These are phyloP conservation scores for Porodaedalea pini DNA, from an alignment of 1,284 basidiomycete species.

Conservation along the genomic window DNA sequence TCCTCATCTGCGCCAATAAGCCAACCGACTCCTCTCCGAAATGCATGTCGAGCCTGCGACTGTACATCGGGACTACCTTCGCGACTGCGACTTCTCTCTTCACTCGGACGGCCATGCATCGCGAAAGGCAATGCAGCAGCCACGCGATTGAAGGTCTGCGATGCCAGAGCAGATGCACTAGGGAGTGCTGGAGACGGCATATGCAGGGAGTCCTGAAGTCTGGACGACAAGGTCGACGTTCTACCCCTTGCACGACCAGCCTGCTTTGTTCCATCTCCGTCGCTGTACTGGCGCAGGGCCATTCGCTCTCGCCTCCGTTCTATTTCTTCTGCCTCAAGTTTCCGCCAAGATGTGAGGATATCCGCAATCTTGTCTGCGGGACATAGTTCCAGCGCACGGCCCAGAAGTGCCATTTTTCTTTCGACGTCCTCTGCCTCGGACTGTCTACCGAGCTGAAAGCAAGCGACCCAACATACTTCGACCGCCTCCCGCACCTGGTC, in stretches of 20 bases:
- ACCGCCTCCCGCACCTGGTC: slow-evolving; percentile 55
- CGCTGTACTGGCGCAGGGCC: slow-evolving; percentile 30
- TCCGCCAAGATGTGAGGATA: slow-evolving; percentile 71
- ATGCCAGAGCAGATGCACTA: slow-evolving; percentile 66
- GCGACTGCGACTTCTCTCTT: slow-evolving; percentile 38
- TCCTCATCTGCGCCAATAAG: slow-evolving; percentile 75
- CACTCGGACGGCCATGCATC: slow-evolving; percentile 45
- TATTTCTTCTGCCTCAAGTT: slow-evolving; percentile 61
- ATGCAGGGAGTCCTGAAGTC: slow-evolving; percentile 54
- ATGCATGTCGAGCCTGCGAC: slow-evolving; percentile 63
- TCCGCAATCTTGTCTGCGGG: slow-evolving; percentile 74
- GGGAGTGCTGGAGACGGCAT: slow-evolving; percentile 62
- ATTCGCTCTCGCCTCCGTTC: slow-evolving; percentile 42
- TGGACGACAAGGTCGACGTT: slow-evolving; percentile 49
- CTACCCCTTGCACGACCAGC: neutral
- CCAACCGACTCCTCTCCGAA: slow-evolving; percentile 85
- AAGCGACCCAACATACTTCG: slow-evolving; percentile 83
- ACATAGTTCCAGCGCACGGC: slow-evolving; percentile 82
- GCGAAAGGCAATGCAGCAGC: slow-evolving; percentile 75
- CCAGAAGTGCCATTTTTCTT: slow-evolving; percentile 71
- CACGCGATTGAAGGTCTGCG: slow-evolving; percentile 68
- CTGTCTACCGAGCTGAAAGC: slow-evolving; percentile 81
- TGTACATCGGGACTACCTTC: slow-evolving; percentile 58
- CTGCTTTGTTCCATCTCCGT: slow-evolving; percentile 26
- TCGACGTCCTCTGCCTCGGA: slow-evolving; percentile 66